Base-by-base conservation (phyloP, 805 yeast genomes). In the Saccharomycodes ludwigii region DNA sequence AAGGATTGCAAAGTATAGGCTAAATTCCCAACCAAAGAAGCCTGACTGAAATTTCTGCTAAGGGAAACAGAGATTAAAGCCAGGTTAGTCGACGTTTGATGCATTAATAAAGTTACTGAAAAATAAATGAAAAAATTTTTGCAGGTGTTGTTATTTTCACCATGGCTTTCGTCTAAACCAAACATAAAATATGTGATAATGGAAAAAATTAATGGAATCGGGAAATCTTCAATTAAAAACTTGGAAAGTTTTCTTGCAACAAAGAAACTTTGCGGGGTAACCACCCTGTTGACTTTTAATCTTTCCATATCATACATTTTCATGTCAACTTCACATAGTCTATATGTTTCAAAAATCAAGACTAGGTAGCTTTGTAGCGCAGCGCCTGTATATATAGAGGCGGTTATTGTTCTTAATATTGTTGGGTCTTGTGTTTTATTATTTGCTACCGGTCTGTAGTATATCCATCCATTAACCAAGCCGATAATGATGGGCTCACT, bases 401-500 rank as follows among this genome's bases (percentile, higher is more conserved):
- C 69, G 18, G 70, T 53, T 5, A 49, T 51, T 1, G 93, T 66
- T 39, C 93, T 56, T 14, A 80, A 65, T n/a, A 32, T 18, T 1
- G 49, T 31, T 9, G 28, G 28, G n/a, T n/a, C n/a, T 16, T 25
- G 19, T 2, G 35, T 36, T 13, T 33, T 31, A 28, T 46, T 46
- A 3, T 14, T 16, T 16, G 15, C 17, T n/a, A 25, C 18, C 3
- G 85, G 85, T 40, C 68, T 68, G 47, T 55, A 76, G 45, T 76
- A 83, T 25, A 83, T 65, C 85, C 91, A 80, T 0, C 94, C 94
- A 25, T 68, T 56, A n/a, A 73, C 56, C 2, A 72, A 46, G 0
- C 84, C 78, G 39, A 80, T 54, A 5, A 75, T 40, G 0, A 68
- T 32, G 24, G 75, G 68, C n/a, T 61, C 65, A 14, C 61, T 39